phyloP scores from a whole-genome alignment of 768 basidiomycete species.

The Lentinula aciculospora region DNA sequence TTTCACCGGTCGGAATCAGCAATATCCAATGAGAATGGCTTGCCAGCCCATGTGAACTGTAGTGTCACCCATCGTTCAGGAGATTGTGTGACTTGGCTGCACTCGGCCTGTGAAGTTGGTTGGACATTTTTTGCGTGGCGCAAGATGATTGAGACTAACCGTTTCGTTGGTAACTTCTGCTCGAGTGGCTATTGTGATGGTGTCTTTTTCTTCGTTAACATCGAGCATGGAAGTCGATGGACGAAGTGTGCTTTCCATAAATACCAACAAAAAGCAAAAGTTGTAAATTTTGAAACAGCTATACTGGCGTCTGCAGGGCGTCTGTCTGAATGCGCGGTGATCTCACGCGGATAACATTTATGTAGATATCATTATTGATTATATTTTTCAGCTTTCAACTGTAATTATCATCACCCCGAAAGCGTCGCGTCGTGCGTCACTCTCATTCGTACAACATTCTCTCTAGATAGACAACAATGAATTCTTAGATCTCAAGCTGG shows the following conservation, averaged over 20 bases:
- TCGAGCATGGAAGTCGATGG: neutral
- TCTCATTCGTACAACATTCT: neutral
- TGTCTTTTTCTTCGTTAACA: neutral
- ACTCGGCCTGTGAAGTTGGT: neutral
- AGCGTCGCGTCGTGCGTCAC: no score
- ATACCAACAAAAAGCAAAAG: neutral
- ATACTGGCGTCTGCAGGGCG: no score
- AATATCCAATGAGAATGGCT: slow-evolving; percentile 56
- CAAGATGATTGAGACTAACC: neutral
- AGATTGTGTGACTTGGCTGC: neutral
- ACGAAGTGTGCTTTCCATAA: slow-evolving; percentile 3
- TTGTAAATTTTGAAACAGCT: neutral
- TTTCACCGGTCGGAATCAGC: slow-evolving; percentile 73
- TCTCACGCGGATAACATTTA: no score
- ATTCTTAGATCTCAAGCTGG: slow-evolving; percentile 30
- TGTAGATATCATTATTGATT: no score
- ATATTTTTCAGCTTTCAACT: no score
- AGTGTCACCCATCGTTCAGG: slow-evolving; percentile 55
- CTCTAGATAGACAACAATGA: neutral
- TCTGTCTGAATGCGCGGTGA: neutral
- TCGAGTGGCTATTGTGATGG: neutral
- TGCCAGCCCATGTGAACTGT: slow-evolving; percentile 70
- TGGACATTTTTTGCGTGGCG: neutral
- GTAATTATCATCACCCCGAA: no score
- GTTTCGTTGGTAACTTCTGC: neutral